phyloP scores from a whole-genome alignment of 2,329 filamentous ascomycete genomes.

The Ceratocystis huliohia region DNA sequence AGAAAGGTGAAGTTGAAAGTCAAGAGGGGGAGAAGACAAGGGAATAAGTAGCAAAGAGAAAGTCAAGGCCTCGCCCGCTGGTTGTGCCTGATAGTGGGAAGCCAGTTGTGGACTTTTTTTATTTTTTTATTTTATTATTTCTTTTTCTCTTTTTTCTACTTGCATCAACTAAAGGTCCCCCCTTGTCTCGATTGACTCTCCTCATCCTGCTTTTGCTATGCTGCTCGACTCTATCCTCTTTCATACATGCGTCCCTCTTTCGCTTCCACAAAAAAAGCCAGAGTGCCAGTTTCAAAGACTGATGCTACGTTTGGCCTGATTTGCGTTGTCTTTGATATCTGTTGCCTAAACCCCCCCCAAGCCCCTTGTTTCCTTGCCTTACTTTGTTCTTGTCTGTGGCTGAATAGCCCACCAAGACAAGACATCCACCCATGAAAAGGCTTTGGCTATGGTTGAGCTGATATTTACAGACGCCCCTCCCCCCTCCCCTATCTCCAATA shows the following conservation, averaged over 20 bases:
- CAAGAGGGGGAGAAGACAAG: conserved; percentile 25
- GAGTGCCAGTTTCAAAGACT: not conserved
- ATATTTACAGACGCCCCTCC: not conserved
- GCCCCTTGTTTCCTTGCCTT: not conserved
- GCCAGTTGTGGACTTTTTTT: not conserved
- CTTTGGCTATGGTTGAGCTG: not conserved
- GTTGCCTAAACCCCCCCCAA: not conserved
- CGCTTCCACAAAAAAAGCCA: not conserved
- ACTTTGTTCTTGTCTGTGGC: not conserved
- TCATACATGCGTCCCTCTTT: not conserved
- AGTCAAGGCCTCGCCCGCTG: not conserved
- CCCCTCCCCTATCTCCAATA: not conserved
- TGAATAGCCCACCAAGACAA: not conserved
- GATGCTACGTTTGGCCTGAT: not conserved
- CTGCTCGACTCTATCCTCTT: not conserved
- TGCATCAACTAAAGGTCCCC: not conserved
- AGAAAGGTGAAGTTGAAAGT: conserved; percentile 32
- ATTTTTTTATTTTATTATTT: not conserved
- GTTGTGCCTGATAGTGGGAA: not conserved
- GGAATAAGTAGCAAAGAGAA: conserved; percentile 1
- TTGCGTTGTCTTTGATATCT: not conserved
- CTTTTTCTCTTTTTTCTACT: not conserved
- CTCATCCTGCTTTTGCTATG: not conserved
- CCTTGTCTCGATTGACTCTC: not conserved
- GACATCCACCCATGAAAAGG: not conserved